Evolutionary conservation across 148 eudicot genomes (phyloP).

Genomic region (Tetragonia tetragonoides): DNA sequence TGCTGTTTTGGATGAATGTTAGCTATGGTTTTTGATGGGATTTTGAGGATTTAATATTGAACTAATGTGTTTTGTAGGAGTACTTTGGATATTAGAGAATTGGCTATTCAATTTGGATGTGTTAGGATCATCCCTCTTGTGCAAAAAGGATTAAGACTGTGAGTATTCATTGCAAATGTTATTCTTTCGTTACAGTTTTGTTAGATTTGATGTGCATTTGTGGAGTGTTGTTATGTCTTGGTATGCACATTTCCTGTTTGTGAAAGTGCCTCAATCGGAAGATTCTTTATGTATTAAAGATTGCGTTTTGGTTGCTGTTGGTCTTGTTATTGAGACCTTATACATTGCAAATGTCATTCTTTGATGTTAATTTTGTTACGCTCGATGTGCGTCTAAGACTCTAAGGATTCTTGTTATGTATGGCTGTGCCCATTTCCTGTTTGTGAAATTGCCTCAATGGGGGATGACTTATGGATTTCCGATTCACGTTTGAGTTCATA

Average conservation of each 20-base stretch:
- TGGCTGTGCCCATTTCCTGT: too few species aligned
- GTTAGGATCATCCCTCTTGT: slow-evolving; percentile 87
- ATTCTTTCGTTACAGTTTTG: not conserved
- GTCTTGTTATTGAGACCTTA: not conserved
- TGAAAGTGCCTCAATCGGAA: slow-evolving; percentile 27
- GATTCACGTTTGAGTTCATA: too few species aligned
- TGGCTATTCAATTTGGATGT: slow-evolving; percentile 90
- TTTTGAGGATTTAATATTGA: not conserved
- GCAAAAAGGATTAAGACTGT: slow-evolving; percentile 71
- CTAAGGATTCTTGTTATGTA: too few species aligned
- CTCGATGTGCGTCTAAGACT: too few species aligned
- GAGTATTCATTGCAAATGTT: slow-evolving; percentile 27
- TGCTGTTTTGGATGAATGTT: not conserved
- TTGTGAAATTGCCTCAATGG: too few species aligned
- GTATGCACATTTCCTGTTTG: slow-evolving; percentile 29
- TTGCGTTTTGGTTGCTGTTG: not conserved
- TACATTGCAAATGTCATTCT: too few species aligned
- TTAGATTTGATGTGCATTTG: not conserved
- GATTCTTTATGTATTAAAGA: not conserved
- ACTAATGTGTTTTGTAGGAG: slow-evolving; percentile 46
- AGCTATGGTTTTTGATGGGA: not conserved
- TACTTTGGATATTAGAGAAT: slow-evolving; percentile 79
- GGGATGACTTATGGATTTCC: too few species aligned
- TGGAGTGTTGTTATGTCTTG: not conserved
- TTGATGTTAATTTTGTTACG: too few species aligned